Evolutionary conservation across 768 basidiomycete genomes (phyloP), one percentile per base, ranked within the genome.

Genomic region (Suillus lakei): DNA sequence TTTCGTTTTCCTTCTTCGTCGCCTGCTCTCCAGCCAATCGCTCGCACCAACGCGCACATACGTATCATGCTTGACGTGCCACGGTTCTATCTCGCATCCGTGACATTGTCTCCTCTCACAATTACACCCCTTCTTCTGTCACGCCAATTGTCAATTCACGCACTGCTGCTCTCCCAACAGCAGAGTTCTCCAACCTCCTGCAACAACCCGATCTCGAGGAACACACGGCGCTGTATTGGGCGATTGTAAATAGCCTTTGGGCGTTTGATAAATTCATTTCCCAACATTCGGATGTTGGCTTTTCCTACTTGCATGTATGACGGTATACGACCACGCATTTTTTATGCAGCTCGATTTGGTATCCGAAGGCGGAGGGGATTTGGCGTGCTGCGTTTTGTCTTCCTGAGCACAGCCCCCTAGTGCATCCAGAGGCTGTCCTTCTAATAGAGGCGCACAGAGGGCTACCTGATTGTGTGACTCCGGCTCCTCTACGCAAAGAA

Each of bases 121-220:
- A 54, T 34, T 3, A 7, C 21, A 12, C 26, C 32, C 32, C n/a
- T n/a, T 36, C n/a, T n/a, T 67, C 73, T 5, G 15, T 38, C 34
- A 15, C 7, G n/a, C 36, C 34, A 5, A 84, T 90, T 23, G 81
- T 90, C 9, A 80, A 82, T 54, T 85, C 84, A 74, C 91, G 90
- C 70, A 81, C 82, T 2, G 86, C 86, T 16, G 87, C 86, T 0
- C 90, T 89, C 70, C 66, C 72, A 5, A 70, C 80, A 0, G 79
- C 86, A 50, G 34, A 23, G 55, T 61, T 54, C 23, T 41, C 9
- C 44, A 8, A 16, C 15, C 43, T 28, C n/a, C 15, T 28, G 21
- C 26, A 28, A 50, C 8, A 23, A 28, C 39, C 10, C 5, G 10
- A 21, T 60, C n/a, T 28, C 6, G 8, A 26, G 7, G 39, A 12